These are phyloP conservation scores for Hymenoscyphus albidus DNA, from an alignment of 2,329 filamentous ascomycete species.

Conservation along the genomic window DNA sequence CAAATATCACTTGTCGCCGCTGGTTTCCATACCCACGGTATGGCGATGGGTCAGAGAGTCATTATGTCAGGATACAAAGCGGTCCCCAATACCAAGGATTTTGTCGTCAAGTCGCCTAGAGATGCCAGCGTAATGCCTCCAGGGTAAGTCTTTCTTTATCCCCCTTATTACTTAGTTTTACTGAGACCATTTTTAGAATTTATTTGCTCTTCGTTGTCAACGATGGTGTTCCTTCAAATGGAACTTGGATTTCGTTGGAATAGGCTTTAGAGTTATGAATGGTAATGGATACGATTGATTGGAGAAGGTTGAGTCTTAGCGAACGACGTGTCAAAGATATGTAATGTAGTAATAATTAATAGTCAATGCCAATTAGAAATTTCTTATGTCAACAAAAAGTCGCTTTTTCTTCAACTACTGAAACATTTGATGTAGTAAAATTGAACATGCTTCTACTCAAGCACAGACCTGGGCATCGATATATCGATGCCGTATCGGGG, in stretches of 20 bases:
- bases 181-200: background rate
- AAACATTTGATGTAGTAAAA: too few species aligned
- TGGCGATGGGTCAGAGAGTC: background rate
- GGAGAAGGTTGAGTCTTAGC: too few species aligned
- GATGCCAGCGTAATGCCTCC: slow-evolving; percentile 8
- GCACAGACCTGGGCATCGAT: too few species aligned
- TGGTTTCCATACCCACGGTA: background rate
- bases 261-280: too few species aligned
- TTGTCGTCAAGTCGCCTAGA: background rate
- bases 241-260: background rate
- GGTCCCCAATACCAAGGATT: background rate
- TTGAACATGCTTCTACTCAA: too few species aligned
- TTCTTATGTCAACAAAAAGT: too few species aligned
- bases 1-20: background rate
- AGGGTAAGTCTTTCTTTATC: background rate
- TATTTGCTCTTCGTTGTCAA: slow-evolving; percentile 1
- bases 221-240: background rate
- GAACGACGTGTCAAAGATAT: too few species aligned
- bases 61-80: slow-evolving; percentile 1
- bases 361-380: too few species aligned
- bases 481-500: too few species aligned
- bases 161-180: background rate
- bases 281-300: too few species aligned
- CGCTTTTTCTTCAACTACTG: too few species aligned
- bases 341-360: too few species aligned